Percentiles rank a stretch among this genome's conserved stretches.
Conservation (phyloP, 2,329 filamentous ascomycete species). For the Neonectria punicea region DNA sequence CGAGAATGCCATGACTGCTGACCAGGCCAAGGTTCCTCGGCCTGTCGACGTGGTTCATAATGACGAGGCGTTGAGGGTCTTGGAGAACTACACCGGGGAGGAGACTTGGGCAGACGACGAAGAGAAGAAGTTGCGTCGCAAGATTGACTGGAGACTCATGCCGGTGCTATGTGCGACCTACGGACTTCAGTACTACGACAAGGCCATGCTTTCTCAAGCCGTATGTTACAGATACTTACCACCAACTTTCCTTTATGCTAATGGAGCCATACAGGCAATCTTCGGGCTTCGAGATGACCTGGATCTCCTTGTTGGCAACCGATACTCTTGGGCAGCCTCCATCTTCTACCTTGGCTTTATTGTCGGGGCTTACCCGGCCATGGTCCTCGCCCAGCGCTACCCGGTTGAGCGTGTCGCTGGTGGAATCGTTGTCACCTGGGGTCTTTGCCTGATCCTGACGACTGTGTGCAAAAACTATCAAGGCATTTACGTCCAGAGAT, state of each 20-base stretch:
- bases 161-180: conserved; percentile 59
- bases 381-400: conserved; percentile 54
- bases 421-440: conserved; percentile 46
- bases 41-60: conserved; percentile 35
- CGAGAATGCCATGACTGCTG: conserved; percentile 13
- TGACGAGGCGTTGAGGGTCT: conserved; percentile 50
- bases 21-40: conserved; percentile 3
- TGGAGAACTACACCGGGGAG: conserved; percentile 54
- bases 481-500: conserved; percentile 57
- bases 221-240: conserved; percentile 41
- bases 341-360: conserved; percentile 63
- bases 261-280: conserved; percentile 18
- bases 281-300: conserved; percentile 35
- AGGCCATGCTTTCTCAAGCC: conserved; percentile 65
- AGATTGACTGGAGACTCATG: conserved; percentile 49
- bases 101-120: conserved; percentile 54
- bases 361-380: conserved; percentile 57
- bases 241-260: neutral
- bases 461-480: conserved; percentile 50
- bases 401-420: conserved; percentile 58
- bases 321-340: conserved; percentile 55
- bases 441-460: conserved; percentile 51
- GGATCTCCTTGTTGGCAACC: conserved; percentile 51
- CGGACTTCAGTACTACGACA: conserved; percentile 60
- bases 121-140: conserved; percentile 53